Conservation (phyloP, 2,329 filamentous ascomycete genomes). For the Scytalidium lignicola region DNA sequence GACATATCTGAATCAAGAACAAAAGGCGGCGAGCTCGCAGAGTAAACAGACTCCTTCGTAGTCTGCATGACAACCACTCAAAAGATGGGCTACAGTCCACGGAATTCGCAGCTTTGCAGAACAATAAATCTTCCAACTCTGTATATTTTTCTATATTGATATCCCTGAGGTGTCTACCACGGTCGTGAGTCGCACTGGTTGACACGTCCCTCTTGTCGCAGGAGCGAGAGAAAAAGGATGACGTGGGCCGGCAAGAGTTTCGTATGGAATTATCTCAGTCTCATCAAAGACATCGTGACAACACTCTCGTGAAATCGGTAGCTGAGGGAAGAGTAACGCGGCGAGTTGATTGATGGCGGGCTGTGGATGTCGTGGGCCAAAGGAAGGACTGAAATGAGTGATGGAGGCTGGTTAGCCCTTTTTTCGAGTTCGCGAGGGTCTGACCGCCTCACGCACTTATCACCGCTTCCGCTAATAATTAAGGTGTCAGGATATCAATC, state of each 20-base stretch:
- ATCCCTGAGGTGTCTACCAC: not conserved
- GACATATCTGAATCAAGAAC: slow-evolving; percentile 31
- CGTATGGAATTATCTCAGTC: not conserved
- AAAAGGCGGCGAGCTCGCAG: slow-evolving; percentile 28
- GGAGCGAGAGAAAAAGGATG: not conserved
- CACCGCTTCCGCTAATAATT: no score
- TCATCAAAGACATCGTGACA: not conserved
- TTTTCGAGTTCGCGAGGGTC: not conserved
- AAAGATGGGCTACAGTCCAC: not conserved
- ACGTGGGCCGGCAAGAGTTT: not conserved
- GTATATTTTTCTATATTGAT: not conserved
- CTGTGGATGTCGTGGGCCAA: not conserved
- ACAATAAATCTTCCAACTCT: not conserved
- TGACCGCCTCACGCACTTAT: not conserved
- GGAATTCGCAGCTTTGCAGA: not conserved
- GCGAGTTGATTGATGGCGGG: not conserved
- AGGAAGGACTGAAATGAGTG: not conserved
- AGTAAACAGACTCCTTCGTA: slow-evolving; percentile 20
- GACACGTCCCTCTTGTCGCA: not conserved
- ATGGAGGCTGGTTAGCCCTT: not conserved
- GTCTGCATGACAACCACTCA: slow-evolving; percentile 18
- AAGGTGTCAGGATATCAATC: no score
- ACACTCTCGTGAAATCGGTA: not conserved
- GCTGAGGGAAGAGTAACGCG: not conserved
- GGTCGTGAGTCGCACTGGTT: not conserved